Evolutionary conservation across 768 basidiomycete species (phyloP).

Genomic region (Mycena indigotica): DNA sequence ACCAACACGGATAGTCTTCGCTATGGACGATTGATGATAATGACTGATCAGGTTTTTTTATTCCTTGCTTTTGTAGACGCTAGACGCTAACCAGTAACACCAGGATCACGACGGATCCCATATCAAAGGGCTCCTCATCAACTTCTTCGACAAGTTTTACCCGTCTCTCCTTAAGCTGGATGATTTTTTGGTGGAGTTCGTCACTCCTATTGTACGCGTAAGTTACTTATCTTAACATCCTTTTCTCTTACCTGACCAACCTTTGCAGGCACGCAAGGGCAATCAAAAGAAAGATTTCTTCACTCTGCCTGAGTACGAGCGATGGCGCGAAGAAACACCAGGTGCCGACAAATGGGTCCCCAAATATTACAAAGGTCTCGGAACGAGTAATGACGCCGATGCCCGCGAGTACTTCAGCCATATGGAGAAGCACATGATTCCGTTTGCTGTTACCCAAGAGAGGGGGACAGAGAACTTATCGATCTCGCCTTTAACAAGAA

Average conservation of each 20-base stretch:
- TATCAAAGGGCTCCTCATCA: constrained; percentile 99
- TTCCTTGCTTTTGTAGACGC: neutral
- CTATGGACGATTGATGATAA: constrained; percentile 97
- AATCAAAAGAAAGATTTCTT: constrained; percentile 85
- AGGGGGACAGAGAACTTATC: constrained; percentile 85
- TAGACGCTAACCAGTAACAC: no score
- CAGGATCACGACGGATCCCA: constrained; percentile 99
- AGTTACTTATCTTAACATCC: neutral
- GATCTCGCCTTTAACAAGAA: constrained; percentile 99
- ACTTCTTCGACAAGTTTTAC: constrained; percentile 96
- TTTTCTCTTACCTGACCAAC: neutral
- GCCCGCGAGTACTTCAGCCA: constrained; percentile 91
- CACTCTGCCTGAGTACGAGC: constrained; percentile 95
- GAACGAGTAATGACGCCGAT: constrained; percentile 87
- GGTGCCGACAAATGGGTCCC: constrained; percentile 81
- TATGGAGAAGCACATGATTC: constrained; percentile 93
- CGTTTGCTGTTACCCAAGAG: constrained; percentile 79
- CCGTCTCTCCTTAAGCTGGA: constrained; percentile 90
- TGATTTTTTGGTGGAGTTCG: constrained; percentile 95
- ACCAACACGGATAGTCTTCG: constrained; percentile 64
- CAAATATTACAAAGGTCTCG: constrained; percentile 99
- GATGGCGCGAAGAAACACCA: constrained; percentile 81
- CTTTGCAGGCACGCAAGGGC: constrained; percentile 70
- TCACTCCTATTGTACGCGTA: constrained; percentile 92
- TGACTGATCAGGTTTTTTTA: constrained; percentile 94